Percentiles rank a stretch among this genome's conserved stretches.
Evolutionary conservation across 2,329 filamentous ascomycete species (phyloP).

Genomic region (Trichoderma asperellum): DNA sequence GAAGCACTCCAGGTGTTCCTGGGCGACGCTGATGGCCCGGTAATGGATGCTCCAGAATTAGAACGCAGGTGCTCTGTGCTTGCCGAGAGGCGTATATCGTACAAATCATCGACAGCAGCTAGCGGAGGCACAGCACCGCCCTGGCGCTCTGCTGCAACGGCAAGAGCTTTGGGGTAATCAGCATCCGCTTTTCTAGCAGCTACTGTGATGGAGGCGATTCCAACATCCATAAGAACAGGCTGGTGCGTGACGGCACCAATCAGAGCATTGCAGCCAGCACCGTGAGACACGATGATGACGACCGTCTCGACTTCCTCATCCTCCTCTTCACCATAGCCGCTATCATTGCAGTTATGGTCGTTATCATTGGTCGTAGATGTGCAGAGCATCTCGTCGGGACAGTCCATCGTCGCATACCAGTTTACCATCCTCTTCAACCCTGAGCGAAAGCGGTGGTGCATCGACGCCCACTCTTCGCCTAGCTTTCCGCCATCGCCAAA

Average conservation of each 20-base stretch:
- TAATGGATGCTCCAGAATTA: constrained; percentile 43
- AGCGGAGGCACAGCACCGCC: constrained; percentile 36
- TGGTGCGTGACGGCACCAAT: constrained; percentile 91
- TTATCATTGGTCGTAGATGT: constrained; percentile 39
- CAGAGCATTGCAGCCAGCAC: constrained; percentile 92
- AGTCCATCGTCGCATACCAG: constrained; percentile 72
- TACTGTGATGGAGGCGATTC: constrained; percentile 89
- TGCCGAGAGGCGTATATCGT: constrained; percentile 75
- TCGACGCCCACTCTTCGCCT: constrained; percentile 92
- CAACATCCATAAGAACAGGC: constrained; percentile 87
- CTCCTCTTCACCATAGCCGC: constrained; percentile 43
- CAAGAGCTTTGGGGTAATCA: constrained; percentile 44
- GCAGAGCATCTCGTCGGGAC: constrained; percentile 56
- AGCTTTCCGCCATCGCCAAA: constrained; percentile 89
- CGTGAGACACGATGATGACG: constrained; percentile 87
- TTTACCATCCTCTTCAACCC: constrained; percentile 78
- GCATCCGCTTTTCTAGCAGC: constrained; percentile 65
- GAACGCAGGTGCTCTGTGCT: constrained; percentile 72
- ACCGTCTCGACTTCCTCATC: constrained; percentile 74
- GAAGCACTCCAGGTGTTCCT: constrained; percentile 39
- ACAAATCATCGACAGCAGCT: constrained; percentile 62
- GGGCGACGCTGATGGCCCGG: constrained; percentile 42
- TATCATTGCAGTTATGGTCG: constrained; percentile 35
- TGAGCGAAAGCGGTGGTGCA: constrained; percentile 87
- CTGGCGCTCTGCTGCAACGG: constrained; percentile 34